Conservation (phyloP, 768 basidiomycete species). For the Phallus indusiatus region DNA sequence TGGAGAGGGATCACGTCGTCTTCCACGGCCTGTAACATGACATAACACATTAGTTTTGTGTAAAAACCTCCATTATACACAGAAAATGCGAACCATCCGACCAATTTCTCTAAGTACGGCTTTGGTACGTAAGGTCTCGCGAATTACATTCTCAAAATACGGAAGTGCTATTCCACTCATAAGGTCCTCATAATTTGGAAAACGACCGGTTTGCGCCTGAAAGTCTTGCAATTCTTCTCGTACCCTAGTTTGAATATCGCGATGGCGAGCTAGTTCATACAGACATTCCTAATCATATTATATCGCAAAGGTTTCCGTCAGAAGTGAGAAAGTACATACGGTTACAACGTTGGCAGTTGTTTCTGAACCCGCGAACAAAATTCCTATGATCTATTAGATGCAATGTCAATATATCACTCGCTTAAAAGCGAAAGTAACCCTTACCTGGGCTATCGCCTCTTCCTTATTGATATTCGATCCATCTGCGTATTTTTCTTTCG, state of each 20-base stretch:
- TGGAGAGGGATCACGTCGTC: slow-evolving; percentile 48
- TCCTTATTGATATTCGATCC: neutral
- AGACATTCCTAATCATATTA: slow-evolving; percentile 45
- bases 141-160: slow-evolving; percentile 52
- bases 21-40: slow-evolving; percentile 26
- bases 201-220: slow-evolving; percentile 19
- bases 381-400: neutral
- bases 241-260: slow-evolving; percentile 44
- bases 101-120: neutral
- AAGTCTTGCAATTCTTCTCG: slow-evolving; percentile 41
- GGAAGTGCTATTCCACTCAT: slow-evolving; percentile 33
- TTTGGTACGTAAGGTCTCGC: slow-evolving; percentile 43
- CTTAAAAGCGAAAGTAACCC: neutral
- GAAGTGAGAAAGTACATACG: neutral
- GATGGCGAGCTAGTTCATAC: slow-evolving; percentile 48
- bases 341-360: slow-evolving; percentile 25
- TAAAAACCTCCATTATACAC: neutral
- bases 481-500: neutral
- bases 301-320: neutral
- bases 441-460: slow-evolving; percentile 10
- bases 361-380: slow-evolving; percentile 19
- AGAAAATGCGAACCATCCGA: neutral
- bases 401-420: neutral
- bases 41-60: neutral
- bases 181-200: slow-evolving; percentile 41